phyloP scores from a whole-genome alignment of 805 yeast species.

The Saccharomycopsis oosterbeekiorum region DNA sequence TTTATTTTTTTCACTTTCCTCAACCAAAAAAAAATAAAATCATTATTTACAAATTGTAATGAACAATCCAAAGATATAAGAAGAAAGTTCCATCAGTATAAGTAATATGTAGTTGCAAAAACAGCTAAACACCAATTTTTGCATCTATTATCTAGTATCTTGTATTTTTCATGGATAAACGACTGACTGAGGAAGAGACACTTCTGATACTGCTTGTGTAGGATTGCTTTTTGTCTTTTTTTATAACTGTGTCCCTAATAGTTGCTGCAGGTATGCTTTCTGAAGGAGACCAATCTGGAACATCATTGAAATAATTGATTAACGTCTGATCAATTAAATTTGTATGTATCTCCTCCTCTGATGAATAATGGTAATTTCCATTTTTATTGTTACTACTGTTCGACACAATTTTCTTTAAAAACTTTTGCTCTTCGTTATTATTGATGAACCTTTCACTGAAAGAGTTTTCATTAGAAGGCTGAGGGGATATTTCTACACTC shows the following conservation, averaged over 20 bases:
- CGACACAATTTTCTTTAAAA: neutral
- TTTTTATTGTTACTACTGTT: neutral
- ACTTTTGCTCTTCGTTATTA: neutral
- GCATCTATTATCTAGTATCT: neutral
- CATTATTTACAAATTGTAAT: no score
- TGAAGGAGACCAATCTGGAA: neutral
- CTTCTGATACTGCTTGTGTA: neutral
- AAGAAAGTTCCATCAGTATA: no score
- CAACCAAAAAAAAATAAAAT: no score
- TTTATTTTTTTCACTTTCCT: no score
- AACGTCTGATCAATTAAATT: neutral
- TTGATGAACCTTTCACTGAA: conserved; percentile 15
- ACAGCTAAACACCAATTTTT: no score
- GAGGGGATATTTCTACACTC: conserved; percentile 17
- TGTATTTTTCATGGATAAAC: neutral
- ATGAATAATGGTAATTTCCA: neutral
- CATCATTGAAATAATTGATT: neutral
- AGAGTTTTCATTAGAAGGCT: conserved; percentile 18
- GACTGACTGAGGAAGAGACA: neutral
- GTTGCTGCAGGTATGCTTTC: neutral
- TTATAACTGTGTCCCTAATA: neutral
- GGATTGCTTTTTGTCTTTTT: neutral
- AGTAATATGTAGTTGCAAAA: no score
- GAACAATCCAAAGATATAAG: no score
- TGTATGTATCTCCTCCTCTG: neutral